phyloP scores from a whole-genome alignment of 352 stramenopile genomes.

The Phytophthora podocarpi region DNA sequence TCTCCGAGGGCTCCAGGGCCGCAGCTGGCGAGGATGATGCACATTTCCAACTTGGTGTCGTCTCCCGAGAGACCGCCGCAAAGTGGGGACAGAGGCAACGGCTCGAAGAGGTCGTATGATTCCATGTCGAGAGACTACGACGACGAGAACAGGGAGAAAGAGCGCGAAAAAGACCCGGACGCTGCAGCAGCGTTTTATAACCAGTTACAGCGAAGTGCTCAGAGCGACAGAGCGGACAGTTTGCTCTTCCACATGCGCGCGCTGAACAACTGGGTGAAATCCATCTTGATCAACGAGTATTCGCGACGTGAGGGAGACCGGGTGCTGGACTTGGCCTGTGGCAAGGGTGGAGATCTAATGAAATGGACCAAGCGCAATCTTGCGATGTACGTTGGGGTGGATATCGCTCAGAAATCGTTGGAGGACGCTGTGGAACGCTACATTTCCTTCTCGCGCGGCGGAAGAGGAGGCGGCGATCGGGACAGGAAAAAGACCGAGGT shows the following conservation, averaged over 20 bases:
- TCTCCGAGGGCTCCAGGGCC: slow-evolving; percentile 18
- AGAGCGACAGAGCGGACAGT: slow-evolving; percentile 84
- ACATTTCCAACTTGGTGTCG: slow-evolving; percentile 65
- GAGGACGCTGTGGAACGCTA: slow-evolving; percentile 93
- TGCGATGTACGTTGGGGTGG: slow-evolving; percentile 95
- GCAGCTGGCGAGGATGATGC: slow-evolving; percentile 37
- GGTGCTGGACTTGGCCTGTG: slow-evolving; percentile 97
- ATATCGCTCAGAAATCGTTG: slow-evolving; percentile 97
- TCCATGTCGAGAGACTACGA: slow-evolving; percentile 51
- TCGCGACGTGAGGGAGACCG: slow-evolving; percentile 74
- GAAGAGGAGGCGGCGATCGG: slow-evolving; percentile 16
- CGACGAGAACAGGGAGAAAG: slow-evolving; percentile 33
- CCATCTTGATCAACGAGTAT: slow-evolving; percentile 93
- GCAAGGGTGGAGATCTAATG: slow-evolving; percentile 97
- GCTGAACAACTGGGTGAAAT: slow-evolving; percentile 99
- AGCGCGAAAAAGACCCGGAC: slow-evolving; percentile 65
- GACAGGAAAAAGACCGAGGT: slow-evolving; percentile 71
- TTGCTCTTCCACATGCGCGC: slow-evolving; percentile 97
- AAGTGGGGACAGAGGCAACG: slow-evolving; percentile 1
- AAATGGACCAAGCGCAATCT: slow-evolving; percentile 96
- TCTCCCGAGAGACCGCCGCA: slow-evolving; percentile 23
- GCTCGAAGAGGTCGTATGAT: slow-evolving; percentile 60
- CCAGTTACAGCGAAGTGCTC: slow-evolving; percentile 74
- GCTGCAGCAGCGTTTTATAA: slow-evolving; percentile 87
- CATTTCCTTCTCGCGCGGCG: slow-evolving; percentile 61